Conservation (phyloP, 2,329 filamentous ascomycete species). For the Xylaria digitata region DNA sequence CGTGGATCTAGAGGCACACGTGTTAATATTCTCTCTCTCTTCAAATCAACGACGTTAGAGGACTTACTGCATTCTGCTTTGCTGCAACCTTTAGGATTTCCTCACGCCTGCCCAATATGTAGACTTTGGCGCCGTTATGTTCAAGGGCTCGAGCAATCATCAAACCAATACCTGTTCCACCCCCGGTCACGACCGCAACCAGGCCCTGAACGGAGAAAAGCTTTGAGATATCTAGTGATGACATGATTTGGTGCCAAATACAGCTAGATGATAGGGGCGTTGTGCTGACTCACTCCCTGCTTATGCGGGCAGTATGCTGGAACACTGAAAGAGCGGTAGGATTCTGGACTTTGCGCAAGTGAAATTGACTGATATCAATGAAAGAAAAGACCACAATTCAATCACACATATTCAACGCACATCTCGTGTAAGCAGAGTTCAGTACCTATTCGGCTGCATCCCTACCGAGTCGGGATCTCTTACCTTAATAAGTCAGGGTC, state of each 20-base stretch:
- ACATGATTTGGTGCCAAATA: constrained; percentile 14
- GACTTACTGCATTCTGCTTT: constrained; percentile 26
- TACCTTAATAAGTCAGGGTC: neutral
- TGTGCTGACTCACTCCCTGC: no score
- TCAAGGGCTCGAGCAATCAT: constrained; percentile 36
- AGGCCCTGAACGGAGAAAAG: constrained; percentile 35
- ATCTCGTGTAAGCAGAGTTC: neutral
- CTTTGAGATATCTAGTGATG: constrained; percentile 27
- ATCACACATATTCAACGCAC: neutral
- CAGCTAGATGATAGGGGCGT: neutral
- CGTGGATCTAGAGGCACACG: constrained; percentile 22
- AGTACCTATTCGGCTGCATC: constrained; percentile 5
- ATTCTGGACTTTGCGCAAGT: neutral
- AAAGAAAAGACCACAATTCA: neutral
- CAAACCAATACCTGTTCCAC: constrained; percentile 36
- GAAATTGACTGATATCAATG: neutral
- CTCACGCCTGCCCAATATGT: constrained; percentile 38
- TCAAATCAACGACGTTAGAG: neutral
- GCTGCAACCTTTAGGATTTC: constrained; percentile 36
- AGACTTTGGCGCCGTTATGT: constrained; percentile 41
- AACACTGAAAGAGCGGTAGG: neutral
- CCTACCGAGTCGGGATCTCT: neutral
- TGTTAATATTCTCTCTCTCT: neutral
- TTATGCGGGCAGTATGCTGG: neutral
- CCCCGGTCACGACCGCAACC: constrained; percentile 37